Evolutionary conservation across 2,329 filamentous ascomycete genomes (phyloP).

Genomic region (Diaporthe capsici): DNA sequence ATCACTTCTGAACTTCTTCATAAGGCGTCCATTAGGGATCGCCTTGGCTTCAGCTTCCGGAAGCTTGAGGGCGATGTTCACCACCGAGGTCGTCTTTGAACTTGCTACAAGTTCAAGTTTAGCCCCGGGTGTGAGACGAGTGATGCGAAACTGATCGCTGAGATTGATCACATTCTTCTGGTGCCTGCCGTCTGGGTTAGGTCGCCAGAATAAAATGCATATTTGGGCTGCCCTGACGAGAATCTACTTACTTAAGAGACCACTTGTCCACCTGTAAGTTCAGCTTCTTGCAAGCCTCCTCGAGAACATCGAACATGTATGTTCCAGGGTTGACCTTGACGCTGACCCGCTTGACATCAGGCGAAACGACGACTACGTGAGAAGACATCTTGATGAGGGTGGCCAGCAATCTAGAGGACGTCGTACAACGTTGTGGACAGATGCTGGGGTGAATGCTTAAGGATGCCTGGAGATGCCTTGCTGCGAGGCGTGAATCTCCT

Average conservation of each 20-base stretch:
- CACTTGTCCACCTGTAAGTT: conserved; percentile 80
- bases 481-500: neutral
- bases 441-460: neutral
- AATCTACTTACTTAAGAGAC: conserved; percentile 78
- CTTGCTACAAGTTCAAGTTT: conserved; percentile 93
- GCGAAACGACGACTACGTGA: conserved; percentile 89
- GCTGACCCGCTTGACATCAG: conserved; percentile 80
- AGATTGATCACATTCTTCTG: conserved; percentile 90
- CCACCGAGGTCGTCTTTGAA: conserved; percentile 86
- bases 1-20: conserved; percentile 89
- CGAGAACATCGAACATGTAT: conserved; percentile 86
- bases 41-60: conserved; percentile 77
- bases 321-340: conserved; percentile 88
- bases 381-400: conserved; percentile 77
- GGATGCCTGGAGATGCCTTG: neutral
- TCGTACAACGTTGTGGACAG: conserved; percentile 1
- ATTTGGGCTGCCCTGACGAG: neutral
- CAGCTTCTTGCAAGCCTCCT: conserved; percentile 89
- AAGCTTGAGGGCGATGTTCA: conserved; percentile 91
- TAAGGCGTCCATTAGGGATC: conserved; percentile 76
- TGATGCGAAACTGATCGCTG: conserved; percentile 85
- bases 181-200: conserved; percentile 64
- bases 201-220: no score
- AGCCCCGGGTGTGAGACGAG: conserved; percentile 86
- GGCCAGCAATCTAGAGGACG: conserved; percentile 17